Evolutionary conservation across 495 filamentous ascomycete genomes (phyloP).

Genomic region (Talaromyces nanjingensis): DNA sequence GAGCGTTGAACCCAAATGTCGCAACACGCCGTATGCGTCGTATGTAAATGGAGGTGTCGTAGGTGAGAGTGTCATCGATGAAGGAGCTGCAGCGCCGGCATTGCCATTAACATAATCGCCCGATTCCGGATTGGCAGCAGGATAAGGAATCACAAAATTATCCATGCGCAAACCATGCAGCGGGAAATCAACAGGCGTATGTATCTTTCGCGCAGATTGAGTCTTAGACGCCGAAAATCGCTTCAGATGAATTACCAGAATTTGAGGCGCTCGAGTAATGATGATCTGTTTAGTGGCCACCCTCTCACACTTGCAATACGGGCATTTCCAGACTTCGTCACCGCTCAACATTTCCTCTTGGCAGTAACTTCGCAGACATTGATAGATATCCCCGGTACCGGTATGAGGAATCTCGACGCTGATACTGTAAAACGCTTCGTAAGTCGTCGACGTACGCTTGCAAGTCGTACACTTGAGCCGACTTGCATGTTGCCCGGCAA

Average conservation of each 20-base stretch:
- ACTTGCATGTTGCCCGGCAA: conserved; percentile 65
- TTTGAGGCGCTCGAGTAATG: conserved; percentile 63
- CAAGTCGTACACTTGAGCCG: conserved; percentile 58
- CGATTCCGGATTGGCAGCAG: conserved; percentile 22
- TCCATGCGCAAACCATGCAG: conserved; percentile 57
- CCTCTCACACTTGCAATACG: conserved; percentile 58
- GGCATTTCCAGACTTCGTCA: conserved; percentile 68
- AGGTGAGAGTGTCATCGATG: conserved; percentile 28
- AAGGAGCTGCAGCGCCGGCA: conserved; percentile 12
- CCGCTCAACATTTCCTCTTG: conserved; percentile 57
- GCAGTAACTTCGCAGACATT: conserved; percentile 63
- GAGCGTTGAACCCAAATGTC: conserved; percentile 57
- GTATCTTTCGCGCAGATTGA: conserved; percentile 55
- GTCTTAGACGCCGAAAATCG: conserved; percentile 56
- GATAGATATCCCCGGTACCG: conserved; percentile 46
- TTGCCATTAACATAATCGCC: conserved; percentile 19
- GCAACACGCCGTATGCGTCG: conserved; percentile 64
- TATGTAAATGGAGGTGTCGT: conserved; percentile 62
- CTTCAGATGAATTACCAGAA: conserved; percentile 71
- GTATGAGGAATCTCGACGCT: conserved; percentile 56
- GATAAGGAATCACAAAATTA: conserved; percentile 43
- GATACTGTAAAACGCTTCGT: conserved; percentile 64
- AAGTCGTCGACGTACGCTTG: conserved; percentile 60
- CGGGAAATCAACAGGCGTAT: conserved; percentile 62
- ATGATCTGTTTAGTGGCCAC: conserved; percentile 69